Evolutionary conservation across 305 asterid genomes (phyloP).

Genomic region (Fraxinus sp.): DNA sequence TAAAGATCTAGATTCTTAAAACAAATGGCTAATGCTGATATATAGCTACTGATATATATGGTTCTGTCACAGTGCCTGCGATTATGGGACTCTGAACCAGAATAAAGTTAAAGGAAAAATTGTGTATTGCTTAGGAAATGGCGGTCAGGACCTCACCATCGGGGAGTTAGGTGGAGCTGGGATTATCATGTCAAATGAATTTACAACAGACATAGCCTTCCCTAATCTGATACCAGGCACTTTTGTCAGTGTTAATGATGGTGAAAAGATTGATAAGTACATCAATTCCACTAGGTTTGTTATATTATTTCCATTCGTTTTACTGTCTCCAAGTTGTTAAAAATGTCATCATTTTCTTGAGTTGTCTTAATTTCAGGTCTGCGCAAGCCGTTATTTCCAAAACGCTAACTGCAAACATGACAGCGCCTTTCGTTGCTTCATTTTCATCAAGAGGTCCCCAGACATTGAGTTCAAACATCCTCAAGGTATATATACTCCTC

Average conservation of each 20-base stretch:
- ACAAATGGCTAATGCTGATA: neutral
- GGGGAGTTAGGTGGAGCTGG: slow-evolving; percentile 50
- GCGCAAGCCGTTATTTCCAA: slow-evolving; percentile 56
- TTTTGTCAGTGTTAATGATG: slow-evolving; percentile 30
- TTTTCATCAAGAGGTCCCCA: slow-evolving; percentile 95
- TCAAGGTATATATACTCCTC: slow-evolving; percentile 54
- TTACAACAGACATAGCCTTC: slow-evolving; percentile 32
- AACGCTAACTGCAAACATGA: slow-evolving; percentile 32
- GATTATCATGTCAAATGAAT: slow-evolving; percentile 37
- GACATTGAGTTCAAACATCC: slow-evolving; percentile 40
- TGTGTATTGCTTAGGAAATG: slow-evolving; percentile 48
- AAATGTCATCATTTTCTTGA: neutral
- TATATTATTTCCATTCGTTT: neutral
- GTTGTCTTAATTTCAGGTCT: slow-evolving; percentile 29
- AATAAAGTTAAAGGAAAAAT: slow-evolving; percentile 61
- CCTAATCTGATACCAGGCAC: slow-evolving; percentile 35
- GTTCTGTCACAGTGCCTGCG: slow-evolving; percentile 54
- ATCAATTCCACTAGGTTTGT: slow-evolving; percentile 61
- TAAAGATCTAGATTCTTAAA: slow-evolving; percentile 1
- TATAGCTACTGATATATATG: neutral
- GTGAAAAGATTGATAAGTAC: slow-evolving; percentile 42
- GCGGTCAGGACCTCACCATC: slow-evolving; percentile 31
- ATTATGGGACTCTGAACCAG: slow-evolving; percentile 29
- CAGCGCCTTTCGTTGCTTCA: slow-evolving; percentile 52
- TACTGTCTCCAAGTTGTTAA: neutral